Base-by-base conservation (phyloP, 2,329 filamentous ascomycete species). In the Penicillium capsulatum region DNA sequence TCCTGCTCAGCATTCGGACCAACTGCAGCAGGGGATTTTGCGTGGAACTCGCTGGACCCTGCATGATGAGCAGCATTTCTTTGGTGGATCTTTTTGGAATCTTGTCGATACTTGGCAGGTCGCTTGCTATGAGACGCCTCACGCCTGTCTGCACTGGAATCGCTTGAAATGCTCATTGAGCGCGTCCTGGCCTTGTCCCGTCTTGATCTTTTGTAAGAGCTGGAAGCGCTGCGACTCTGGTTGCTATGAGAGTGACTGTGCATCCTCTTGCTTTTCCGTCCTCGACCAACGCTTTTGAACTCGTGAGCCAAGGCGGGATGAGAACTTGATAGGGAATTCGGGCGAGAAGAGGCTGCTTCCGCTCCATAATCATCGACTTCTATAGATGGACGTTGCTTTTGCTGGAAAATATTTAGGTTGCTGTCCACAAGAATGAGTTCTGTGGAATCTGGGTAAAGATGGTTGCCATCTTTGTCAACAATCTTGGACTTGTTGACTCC, bases 401-500 rank as follows among this genome's bases (percentile, higher is more conserved):
- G 33, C 7, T 44, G 34, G 8, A 38, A 17, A 7, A 20, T 19
- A 6, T 32, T 13, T 7, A 47, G 37, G 27, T 44, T 39, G 4
- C 42, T 39, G 7, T 52, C 46, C 11, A 44, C 28, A 26, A 48
- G 27, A 14, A 51, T 37, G 17, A 63, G 38, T 47, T 62, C 44
- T 17, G 44, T 39, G 14, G 54, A 27, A 41, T 61, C 50, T 37
- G 59, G 57, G 41, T 69, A 94, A 10, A 96, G 79, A 41, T 77
- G 82, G 33, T 78, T 76, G 57, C 88, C 88, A 54, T 86, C 72
- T 10, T 81, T 80, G 63, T 95, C 85, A 58, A 94, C 86, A 29
- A 95, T 83, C 17, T 89, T 72, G 36, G 75, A 75, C 61, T 90
- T 94, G 64, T 96, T 89, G 42, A 83, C 73, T 20, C 77, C 79